phyloP scores from a whole-genome alignment of 768 basidiomycete genomes.

The Russula griseocarnosa region DNA sequence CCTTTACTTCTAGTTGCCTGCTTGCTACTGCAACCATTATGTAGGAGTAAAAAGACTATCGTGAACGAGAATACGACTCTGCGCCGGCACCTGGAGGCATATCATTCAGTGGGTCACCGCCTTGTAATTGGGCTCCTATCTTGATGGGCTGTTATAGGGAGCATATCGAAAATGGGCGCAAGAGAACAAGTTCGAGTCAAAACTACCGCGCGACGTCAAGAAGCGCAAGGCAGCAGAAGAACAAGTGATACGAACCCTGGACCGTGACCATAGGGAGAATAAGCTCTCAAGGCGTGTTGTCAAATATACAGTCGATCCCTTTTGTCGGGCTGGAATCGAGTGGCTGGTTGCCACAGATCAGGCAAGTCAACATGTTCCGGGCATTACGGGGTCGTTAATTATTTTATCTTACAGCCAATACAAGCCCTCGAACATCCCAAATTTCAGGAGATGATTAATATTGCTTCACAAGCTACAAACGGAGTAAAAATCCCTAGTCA shows the following conservation, averaged over 20 bases:
- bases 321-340: not conserved
- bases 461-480: slow-evolving; percentile 32
- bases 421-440: not conserved
- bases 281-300: not conserved
- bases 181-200: not conserved
- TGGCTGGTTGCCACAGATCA: not conserved
- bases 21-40: too few species aligned
- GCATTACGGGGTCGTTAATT: too few species aligned
- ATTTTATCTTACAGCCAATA: not conserved
- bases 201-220: not conserved
- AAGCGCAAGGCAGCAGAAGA: not conserved
- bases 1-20: too few species aligned
- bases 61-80: too few species aligned
- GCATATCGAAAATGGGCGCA: not conserved
- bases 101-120: too few species aligned
- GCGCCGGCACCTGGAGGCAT: too few species aligned
- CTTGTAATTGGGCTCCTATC: too few species aligned
- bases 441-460: not conserved
- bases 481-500: slow-evolving; percentile 38
- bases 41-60: too few species aligned
- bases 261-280: not conserved
- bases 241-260: not conserved
- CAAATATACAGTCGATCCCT: not conserved
- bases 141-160: too few species aligned
- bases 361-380: not conserved